phyloP scores from a whole-genome alignment of 192 early-diverging fungal genomes.

The Backusella tuberculispora region DNA sequence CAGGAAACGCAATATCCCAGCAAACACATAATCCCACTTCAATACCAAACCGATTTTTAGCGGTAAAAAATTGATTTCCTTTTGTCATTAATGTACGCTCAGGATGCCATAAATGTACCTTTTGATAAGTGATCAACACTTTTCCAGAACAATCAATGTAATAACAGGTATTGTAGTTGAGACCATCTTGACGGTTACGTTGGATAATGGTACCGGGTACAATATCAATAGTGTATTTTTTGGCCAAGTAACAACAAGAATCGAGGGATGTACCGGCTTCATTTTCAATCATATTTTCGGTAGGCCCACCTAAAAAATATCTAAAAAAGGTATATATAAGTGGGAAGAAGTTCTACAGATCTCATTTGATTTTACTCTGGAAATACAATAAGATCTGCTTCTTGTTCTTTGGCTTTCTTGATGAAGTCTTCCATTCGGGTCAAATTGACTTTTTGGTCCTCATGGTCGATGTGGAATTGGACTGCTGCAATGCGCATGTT shows the following conservation, averaged over 20 bases:
- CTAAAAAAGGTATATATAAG: neutral
- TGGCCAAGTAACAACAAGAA: conserved; percentile 23
- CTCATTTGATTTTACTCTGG: conserved; percentile 30
- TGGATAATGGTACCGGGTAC: conserved; percentile 43
- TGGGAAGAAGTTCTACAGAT: no score
- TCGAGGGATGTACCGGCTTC: conserved; percentile 11
- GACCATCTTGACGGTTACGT: conserved; percentile 1
- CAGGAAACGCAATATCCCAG: conserved; percentile 40
- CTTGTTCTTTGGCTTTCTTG: conserved; percentile 13
- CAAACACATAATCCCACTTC: conserved; percentile 34
- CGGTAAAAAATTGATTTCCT: conserved; percentile 23
- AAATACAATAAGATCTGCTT: conserved; percentile 36
- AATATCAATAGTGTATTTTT: conserved; percentile 35
- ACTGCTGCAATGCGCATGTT: conserved; percentile 34
- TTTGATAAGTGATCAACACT: conserved; percentile 31
- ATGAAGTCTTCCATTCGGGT: conserved; percentile 17
- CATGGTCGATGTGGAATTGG: conserved; percentile 36
- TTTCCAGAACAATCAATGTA: conserved; percentile 40
- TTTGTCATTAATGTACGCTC: conserved; percentile 27
- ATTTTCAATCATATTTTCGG: neutral
- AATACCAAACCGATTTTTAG: conserved; percentile 34
- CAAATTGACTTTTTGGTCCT: conserved; percentile 21
- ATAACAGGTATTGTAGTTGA: conserved; percentile 32
- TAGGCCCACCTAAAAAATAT: conserved; percentile 35
- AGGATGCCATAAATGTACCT: conserved; percentile 35